phyloP scores from a whole-genome alignment of 768 basidiomycete genomes.

The Phlegmacium glaucopus region DNA sequence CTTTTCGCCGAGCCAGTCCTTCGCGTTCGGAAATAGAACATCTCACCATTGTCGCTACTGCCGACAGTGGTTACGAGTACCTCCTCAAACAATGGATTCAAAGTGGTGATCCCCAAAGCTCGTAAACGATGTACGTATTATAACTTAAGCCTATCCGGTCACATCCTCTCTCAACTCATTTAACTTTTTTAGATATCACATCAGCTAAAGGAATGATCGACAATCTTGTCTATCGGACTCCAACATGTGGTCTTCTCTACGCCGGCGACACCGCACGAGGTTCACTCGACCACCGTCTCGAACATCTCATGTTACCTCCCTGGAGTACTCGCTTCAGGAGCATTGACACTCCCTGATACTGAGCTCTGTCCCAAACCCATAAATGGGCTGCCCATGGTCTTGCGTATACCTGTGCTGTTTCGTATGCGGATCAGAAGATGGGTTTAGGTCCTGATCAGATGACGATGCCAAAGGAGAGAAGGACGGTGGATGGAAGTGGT shows the following conservation, averaged over 20 bases:
- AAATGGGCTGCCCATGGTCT: conserved; percentile 71
- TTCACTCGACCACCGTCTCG: conserved; percentile 42
- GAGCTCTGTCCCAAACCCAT: conserved; percentile 37
- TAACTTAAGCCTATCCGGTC: too few relatives aligned
- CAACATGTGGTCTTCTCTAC: conserved; percentile 57
- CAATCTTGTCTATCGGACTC: conserved; percentile 55
- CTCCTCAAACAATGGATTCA: conserved; percentile 63
- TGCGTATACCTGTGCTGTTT: conserved; percentile 62
- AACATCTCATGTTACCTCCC: conserved; percentile 73
- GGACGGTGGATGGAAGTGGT: conserved; percentile 47
- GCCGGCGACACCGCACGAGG: conserved; percentile 46
- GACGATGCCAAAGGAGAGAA: conserved; percentile 29
- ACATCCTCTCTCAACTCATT: too few relatives aligned
- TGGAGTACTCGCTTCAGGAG: conserved; percentile 63
- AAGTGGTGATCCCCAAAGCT: conserved; percentile 42
- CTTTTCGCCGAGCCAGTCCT: conserved; percentile 60
- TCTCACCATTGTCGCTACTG: conserved; percentile 51
- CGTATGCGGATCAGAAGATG: conserved; percentile 62
- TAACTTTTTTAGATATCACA: conserved; percentile 54
- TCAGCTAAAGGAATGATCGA: conserved; percentile 52
- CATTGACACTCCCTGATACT: conserved; percentile 35
- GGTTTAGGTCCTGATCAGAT: conserved; percentile 66
- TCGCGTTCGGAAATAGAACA: conserved; percentile 37
- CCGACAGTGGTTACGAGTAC: conserved; percentile 69
- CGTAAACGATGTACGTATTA: conserved; percentile 53